Evolutionary conservation across 495 filamentous ascomycete genomes (phyloP).

Genomic region (Tuber calosporum): DNA sequence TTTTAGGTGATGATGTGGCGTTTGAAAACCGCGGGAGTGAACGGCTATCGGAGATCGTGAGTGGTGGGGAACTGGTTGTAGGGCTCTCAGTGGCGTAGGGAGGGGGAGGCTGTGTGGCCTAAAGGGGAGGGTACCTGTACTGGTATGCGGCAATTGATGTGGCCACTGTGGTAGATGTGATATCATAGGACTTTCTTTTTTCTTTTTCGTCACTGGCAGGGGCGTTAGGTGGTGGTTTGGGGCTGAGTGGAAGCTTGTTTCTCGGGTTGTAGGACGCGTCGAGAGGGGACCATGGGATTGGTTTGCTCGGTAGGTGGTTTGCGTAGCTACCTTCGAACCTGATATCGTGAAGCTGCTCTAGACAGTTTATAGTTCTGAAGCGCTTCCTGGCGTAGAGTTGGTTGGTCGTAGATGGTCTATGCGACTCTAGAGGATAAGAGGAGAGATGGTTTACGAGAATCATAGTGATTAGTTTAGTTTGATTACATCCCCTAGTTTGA

Average conservation of each 20-base stretch:
- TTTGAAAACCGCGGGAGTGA: neutral
- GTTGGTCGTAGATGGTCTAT: neutral
- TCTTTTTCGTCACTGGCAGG: neutral
- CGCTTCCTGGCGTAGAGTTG: neutral
- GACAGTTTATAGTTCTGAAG: neutral
- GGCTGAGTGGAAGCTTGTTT: slow-evolving; percentile 5
- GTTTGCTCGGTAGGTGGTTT: neutral
- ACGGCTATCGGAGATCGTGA: neutral
- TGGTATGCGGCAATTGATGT: neutral
- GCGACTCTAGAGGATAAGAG: neutral
- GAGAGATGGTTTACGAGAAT: neutral
- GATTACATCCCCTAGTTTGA: neutral
- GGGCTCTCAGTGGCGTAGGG: neutral
- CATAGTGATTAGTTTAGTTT: neutral
- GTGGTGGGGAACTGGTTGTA: neutral
- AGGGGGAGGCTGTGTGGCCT: neutral
- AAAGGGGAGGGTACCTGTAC: neutral
- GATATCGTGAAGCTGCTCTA: neutral
- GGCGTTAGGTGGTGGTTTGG: neutral
- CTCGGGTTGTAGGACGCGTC: neutral
- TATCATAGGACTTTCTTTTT: neutral
- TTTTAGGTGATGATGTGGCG: neutral
- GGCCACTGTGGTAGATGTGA: neutral
- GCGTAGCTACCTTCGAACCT: neutral
- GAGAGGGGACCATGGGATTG: neutral